These are phyloP conservation scores for Verbascum thapsus DNA, from an alignment of 257 asterid species.

Conservation along the genomic window DNA sequence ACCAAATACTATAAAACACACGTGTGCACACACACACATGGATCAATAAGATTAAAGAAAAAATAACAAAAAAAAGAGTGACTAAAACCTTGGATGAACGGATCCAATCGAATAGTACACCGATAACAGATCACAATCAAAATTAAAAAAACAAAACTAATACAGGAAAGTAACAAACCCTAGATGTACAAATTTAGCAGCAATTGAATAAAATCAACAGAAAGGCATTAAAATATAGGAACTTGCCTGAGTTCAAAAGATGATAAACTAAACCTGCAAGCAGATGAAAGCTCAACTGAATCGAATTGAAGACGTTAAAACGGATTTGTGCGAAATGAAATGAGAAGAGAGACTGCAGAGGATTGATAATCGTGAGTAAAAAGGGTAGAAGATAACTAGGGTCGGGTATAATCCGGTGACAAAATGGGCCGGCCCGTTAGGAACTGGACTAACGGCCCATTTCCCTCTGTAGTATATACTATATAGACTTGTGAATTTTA, in stretches of 20 bases:
- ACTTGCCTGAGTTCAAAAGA: constrained; percentile 17
- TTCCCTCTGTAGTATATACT: no score
- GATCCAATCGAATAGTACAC: constrained; percentile 15
- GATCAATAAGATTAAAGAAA: neutral
- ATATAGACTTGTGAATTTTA: no score
- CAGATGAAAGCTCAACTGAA: neutral
- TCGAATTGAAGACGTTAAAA: constrained; percentile 4
- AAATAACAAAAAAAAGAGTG: neutral
- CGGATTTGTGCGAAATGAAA: neutral
- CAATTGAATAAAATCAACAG: neutral
- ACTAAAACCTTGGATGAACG: neutral
- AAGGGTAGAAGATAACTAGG: neutral
- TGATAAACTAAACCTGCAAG: constrained; percentile 5
- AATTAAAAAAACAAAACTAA: neutral
- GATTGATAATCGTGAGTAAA: neutral
- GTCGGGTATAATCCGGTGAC: neutral
- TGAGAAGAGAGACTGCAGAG: neutral
- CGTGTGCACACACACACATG: neutral
- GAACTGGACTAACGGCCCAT: constrained; percentile 6
- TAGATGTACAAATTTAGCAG: neutral
- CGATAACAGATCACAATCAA: neutral
- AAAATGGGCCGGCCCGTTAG: constrained; percentile 8
- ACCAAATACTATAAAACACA: neutral
- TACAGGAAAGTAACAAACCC: constrained; percentile 1
- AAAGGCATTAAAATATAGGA: neutral